Evolutionary conservation across 2,329 filamentous ascomycete genomes (phyloP).

Genomic region (Tolypocladium capitatum): DNA sequence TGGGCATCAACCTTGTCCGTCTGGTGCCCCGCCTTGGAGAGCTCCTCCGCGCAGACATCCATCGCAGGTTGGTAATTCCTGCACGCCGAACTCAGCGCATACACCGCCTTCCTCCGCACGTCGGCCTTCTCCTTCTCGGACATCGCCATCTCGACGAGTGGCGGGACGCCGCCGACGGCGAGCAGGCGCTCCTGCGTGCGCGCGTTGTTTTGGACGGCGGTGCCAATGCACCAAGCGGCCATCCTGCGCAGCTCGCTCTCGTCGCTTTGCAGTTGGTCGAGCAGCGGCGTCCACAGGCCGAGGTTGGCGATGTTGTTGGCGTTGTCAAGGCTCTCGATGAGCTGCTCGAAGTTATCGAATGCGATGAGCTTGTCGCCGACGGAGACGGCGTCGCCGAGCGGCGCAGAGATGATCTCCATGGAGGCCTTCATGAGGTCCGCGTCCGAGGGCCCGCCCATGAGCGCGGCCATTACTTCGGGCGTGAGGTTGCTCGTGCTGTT

Average conservation of each 20-base stretch:
- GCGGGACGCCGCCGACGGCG: slow-evolving; percentile 53
- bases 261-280: slow-evolving; percentile 53
- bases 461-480: slow-evolving; percentile 55
- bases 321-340: slow-evolving; percentile 89
- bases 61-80: slow-evolving; percentile 83
- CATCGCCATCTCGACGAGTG: slow-evolving; percentile 52
- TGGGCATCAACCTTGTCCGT: slow-evolving; percentile 57
- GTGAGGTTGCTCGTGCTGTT: slow-evolving; percentile 36
- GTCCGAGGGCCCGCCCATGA: slow-evolving; percentile 78
- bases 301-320: slow-evolving; percentile 82
- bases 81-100: slow-evolving; percentile 72
- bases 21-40: slow-evolving; percentile 41
- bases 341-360: slow-evolving; percentile 90
- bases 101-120: slow-evolving; percentile 76
- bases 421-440: slow-evolving; percentile 81
- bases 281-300: slow-evolving; percentile 68
- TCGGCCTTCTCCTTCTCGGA: slow-evolving; percentile 43
- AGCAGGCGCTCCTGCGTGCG: slow-evolving; percentile 63
- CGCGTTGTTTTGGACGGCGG: slow-evolving; percentile 91
- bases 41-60: slow-evolving; percentile 51
- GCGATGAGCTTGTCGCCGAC: slow-evolving; percentile 69
- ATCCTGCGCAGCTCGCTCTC: slow-evolving; percentile 65
- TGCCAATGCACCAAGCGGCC: slow-evolving; percentile 90
- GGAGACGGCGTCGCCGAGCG: slow-evolving; percentile 46
- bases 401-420: slow-evolving; percentile 61